Evolutionary conservation across 2,329 filamentous ascomycete genomes (phyloP).

Genomic region (Colletotrichum sp.): DNA sequence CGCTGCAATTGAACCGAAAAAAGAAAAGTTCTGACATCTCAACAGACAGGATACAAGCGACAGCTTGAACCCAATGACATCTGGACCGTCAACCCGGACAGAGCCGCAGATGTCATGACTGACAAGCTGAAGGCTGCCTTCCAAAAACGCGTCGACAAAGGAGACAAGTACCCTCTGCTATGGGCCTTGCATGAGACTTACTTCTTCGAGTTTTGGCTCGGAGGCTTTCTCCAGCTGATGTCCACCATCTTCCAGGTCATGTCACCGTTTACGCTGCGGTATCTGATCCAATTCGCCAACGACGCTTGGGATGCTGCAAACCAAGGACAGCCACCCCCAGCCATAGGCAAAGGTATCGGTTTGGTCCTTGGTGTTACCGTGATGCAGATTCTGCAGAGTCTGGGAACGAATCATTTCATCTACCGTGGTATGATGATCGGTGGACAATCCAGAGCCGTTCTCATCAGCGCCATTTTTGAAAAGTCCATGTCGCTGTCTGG

Average conservation of each 20-base stretch:
- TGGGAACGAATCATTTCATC: slow-evolving; percentile 89
- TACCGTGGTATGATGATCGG: slow-evolving; percentile 93
- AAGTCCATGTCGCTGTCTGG: slow-evolving; percentile 91
- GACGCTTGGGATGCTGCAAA: slow-evolving; percentile 74
- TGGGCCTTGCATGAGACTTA: slow-evolving; percentile 89
- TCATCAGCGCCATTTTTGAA: slow-evolving; percentile 89
- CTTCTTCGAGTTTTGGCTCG: slow-evolving; percentile 82
- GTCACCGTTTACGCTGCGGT: slow-evolving; percentile 84
- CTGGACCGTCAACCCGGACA: slow-evolving; percentile 84
- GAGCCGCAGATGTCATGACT: slow-evolving; percentile 74
- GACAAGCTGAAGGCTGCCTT: slow-evolving; percentile 71
- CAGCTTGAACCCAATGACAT: slow-evolving; percentile 84
- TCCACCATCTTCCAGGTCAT: slow-evolving; percentile 81
- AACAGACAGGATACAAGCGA: slow-evolving; percentile 81
- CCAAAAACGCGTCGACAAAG: slow-evolving; percentile 67
- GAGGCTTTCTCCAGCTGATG: slow-evolving; percentile 76
- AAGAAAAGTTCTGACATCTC: background rate
- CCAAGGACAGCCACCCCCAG: slow-evolving; percentile 58
- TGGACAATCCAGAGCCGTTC: slow-evolving; percentile 78
- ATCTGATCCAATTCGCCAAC: slow-evolving; percentile 83
- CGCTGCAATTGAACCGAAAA: background rate
- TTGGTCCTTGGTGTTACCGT: slow-evolving; percentile 82
- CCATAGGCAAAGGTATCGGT: slow-evolving; percentile 78
- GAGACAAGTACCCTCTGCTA: slow-evolving; percentile 75
- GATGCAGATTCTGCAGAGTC: slow-evolving; percentile 85